Evolutionary conservation across 176 grass and related monocot species (phyloP), one percentile per base, ranked within the genome.

Genomic region (Cenchrus fungigraminus): DNA sequence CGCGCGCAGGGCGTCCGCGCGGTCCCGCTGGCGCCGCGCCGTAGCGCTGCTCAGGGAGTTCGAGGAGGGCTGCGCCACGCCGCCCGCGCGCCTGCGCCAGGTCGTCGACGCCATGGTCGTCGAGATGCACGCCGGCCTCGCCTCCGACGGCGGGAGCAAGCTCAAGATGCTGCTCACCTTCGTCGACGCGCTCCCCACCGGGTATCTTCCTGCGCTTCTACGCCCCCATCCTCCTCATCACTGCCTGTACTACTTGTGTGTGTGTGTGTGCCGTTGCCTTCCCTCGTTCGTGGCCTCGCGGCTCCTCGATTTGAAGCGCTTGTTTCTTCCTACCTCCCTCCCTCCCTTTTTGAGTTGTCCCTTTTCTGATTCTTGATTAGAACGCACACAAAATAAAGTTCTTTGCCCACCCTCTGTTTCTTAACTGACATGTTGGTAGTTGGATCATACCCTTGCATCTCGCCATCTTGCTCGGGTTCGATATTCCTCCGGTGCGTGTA

Each of bases 161-260:
- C 93, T 95, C 76, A 95, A 92, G 93, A 95, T 95, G 93, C 90
- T 95, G 22, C 93, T 90, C 71, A 92, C 90, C 88, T 92, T 61
- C 77, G 66, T 95, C 83, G 93, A 92, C 81, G 53, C 80, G 75
- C 90, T 95, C n/a, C 90, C 93, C 83, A 57, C 50, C 84, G 93
- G 93, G 90, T 95, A 88, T 40, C 37, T 40, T 40, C 37, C 37
- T 40, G 37, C 37, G 37, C 37, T 40, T 40, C 37, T 40, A 2
- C 4, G 37, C 37, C 37, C 37, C 37, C 61, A 68, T 11, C 50
- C 22, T 46, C 46, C 50, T 16, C 12, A 1, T 75, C 74, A 1
- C 16, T n/a, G 61, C 55, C 37, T 19, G 46, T 86, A 0, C 28
- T 20, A 25, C 25, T 25, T 25, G 25, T 68, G 67, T 46, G 2